These are phyloP conservation scores for Rauvolfia tetraphylla DNA, from an alignment of 257 asterid species.

Conservation along the genomic window DNA sequence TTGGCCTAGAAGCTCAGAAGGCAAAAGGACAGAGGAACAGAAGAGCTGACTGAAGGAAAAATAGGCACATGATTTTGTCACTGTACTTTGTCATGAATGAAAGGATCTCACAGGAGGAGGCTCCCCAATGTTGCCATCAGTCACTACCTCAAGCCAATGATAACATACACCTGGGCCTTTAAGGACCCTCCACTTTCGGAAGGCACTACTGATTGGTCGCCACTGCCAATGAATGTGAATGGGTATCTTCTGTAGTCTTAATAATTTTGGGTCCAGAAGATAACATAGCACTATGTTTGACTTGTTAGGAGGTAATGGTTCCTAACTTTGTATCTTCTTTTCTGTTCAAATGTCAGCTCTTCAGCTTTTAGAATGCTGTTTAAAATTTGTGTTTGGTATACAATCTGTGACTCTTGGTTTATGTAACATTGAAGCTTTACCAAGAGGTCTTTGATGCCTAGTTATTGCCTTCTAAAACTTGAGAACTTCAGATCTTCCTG, in stretches of 20 bases:
- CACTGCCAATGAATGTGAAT: constrained; percentile 5
- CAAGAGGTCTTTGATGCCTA: background rate
- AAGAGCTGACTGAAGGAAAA: constrained; percentile 4
- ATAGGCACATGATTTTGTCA: constrained; percentile 9
- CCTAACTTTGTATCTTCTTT: constrained; percentile 5
- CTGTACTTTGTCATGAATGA: constrained; percentile 19
- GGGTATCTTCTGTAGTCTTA: constrained; percentile 3
- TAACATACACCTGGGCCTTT: constrained; percentile 13
- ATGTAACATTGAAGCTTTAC: background rate
- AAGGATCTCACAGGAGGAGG: constrained; percentile 14
- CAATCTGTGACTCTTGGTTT: background rate
- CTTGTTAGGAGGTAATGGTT: constrained; percentile 3
- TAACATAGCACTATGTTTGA: constrained; percentile 6
- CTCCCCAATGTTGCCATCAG: constrained; percentile 12
- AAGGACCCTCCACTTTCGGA: constrained; percentile 24
- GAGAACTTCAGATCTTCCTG: background rate
- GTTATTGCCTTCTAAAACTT: too few species aligned
- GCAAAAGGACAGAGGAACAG: background rate
- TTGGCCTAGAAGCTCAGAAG: constrained; percentile 6
- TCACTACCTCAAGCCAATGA: constrained; percentile 14
- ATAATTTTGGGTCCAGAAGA: constrained; percentile 12
- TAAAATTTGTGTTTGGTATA: background rate
- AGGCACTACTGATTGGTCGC: constrained; percentile 19
- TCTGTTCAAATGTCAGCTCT: constrained; percentile 8
- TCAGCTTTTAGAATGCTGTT: constrained; percentile 3